Evolutionary conservation across 2,329 filamentous ascomycete genomes (phyloP).

Genomic region (Penicillium polonicum): DNA sequence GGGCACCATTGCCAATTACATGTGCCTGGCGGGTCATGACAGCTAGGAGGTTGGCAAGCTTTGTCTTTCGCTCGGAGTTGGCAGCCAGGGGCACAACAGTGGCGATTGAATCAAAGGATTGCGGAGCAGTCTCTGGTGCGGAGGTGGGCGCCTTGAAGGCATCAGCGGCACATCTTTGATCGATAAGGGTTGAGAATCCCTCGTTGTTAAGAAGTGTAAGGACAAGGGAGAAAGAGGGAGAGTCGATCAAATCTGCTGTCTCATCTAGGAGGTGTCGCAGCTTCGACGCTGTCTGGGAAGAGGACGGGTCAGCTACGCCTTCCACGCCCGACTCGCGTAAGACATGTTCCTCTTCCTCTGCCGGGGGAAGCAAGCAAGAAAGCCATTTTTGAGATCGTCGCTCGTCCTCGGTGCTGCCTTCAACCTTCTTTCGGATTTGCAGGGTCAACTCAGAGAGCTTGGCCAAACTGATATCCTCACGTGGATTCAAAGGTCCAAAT

Average conservation of each 20-base stretch:
- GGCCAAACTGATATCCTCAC: slow-evolving; percentile 81
- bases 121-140: slow-evolving; percentile 46
- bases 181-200: slow-evolving; percentile 79
- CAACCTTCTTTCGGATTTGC: slow-evolving; percentile 79
- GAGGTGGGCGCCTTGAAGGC: slow-evolving; percentile 63
- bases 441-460: slow-evolving; percentile 76
- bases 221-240: slow-evolving; percentile 84
- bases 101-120: slow-evolving; percentile 43
- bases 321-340: slow-evolving; percentile 80
- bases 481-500: slow-evolving; percentile 83
- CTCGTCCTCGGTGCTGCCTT: slow-evolving; percentile 68
- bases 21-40: slow-evolving; percentile 90
- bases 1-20: slow-evolving; percentile 71
- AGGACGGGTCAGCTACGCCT: slow-evolving; percentile 40
- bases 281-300: slow-evolving; percentile 44
- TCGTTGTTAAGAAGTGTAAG: slow-evolving; percentile 82
- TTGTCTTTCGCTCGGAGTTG: slow-evolving; percentile 55
- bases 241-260: slow-evolving; percentile 93
- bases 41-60: slow-evolving; percentile 85
- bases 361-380: slow-evolving; percentile 75
- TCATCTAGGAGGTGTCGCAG: slow-evolving; percentile 88
- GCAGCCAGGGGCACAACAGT: slow-evolving; percentile 39
- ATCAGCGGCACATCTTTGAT: slow-evolving; percentile 74
- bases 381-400: slow-evolving; percentile 71
- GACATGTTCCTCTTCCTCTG: slow-evolving; percentile 76